Percentiles rank a stretch among this genome's conserved stretches.
Conservation (phyloP, 2,329 filamentous ascomycete genomes). For the Trichoderma oligosporum region DNA sequence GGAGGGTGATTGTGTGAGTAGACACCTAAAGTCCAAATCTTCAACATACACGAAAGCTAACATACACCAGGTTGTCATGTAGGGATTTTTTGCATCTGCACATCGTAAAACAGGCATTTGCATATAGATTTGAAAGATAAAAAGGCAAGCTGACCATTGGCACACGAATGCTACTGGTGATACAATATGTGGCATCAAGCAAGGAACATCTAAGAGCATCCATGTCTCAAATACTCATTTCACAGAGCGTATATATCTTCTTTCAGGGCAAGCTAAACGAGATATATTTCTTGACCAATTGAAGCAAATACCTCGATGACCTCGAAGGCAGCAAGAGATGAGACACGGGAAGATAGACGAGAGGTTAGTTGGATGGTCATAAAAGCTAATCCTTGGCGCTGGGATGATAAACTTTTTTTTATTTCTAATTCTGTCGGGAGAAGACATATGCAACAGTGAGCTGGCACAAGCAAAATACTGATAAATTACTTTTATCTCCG, state of each 20-base stretch:
- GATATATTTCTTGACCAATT: background rate
- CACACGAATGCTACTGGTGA: background rate
- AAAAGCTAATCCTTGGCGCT: slow-evolving; percentile 1
- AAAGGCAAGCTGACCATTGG: background rate
- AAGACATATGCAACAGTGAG: background rate
- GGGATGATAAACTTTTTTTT: background rate
- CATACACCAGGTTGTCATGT: slow-evolving; percentile 6
- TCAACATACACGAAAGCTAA: slow-evolving; percentile 51
- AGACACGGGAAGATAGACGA: background rate
- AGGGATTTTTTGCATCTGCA: background rate
- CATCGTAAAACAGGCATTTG: background rate
- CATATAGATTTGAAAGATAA: background rate
- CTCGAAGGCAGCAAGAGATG: background rate
- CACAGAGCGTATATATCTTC: background rate
- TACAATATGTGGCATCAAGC: background rate
- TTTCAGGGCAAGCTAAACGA: background rate
- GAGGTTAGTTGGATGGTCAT: background rate
- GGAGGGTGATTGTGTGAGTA: slow-evolving; percentile 85
- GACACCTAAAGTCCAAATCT: slow-evolving; percentile 28
- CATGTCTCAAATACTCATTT: background rate
- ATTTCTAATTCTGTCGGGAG: background rate
- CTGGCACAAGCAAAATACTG: background rate
- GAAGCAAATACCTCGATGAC: background rate
- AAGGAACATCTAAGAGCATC: background rate
- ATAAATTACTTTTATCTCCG: background rate